Evolutionary conservation across 192 early-diverging fungal genomes (phyloP).

Genomic region (Funneliformis geosporum): DNA sequence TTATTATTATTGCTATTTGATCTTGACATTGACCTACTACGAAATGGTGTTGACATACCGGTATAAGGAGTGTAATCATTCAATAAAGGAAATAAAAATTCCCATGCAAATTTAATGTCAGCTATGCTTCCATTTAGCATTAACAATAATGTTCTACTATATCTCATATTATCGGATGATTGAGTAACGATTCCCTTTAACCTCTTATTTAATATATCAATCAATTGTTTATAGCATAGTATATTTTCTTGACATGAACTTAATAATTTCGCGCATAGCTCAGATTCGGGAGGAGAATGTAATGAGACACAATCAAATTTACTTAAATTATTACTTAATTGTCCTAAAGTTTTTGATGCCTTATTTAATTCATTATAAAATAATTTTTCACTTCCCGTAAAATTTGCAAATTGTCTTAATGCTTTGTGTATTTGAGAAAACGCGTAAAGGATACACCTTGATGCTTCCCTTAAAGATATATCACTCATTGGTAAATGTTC

Average conservation of each 20-base stretch:
- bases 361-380: constrained; percentile 41
- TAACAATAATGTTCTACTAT: constrained; percentile 45
- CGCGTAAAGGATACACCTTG: constrained; percentile 46
- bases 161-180: constrained; percentile 38
- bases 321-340: constrained; percentile 42
- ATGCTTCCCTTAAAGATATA: constrained; percentile 42
- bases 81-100: constrained; percentile 41
- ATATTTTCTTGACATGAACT: constrained; percentile 41
- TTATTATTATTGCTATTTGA: too few relatives aligned
- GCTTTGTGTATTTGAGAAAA: constrained; percentile 48
- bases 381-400: constrained; percentile 42
- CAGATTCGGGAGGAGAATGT: constrained; percentile 35
- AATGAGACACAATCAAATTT: constrained; percentile 42
- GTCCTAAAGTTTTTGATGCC: constrained; percentile 39
- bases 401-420: constrained; percentile 42
- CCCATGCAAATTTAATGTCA: constrained; percentile 50
- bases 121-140: constrained; percentile 47
- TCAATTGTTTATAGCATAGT: constrained; percentile 36
- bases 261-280: constrained; percentile 38
- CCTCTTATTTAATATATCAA: constrained; percentile 40
- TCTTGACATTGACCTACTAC: constrained; percentile 31
- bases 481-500: constrained; percentile 38
- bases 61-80: constrained; percentile 35
- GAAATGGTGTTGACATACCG: constrained; percentile 14
- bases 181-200: constrained; percentile 38